Evolutionary conservation across 345 rosid genomes (phyloP), one percentile per base, ranked within the genome.

Genomic region (Microthlaspi erraticum): DNA sequence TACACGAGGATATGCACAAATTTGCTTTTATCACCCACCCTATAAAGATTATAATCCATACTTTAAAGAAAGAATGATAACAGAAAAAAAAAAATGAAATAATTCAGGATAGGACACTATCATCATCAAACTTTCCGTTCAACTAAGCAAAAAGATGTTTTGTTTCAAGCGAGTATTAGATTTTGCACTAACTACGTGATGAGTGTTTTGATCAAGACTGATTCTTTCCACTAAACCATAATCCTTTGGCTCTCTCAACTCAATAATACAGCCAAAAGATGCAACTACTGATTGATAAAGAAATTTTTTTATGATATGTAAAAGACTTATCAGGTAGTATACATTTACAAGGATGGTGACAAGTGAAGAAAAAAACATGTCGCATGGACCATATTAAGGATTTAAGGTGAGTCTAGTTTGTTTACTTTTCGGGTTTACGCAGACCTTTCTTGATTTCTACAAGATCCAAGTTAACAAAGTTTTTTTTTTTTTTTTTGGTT

Each of bases 91-190:
- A 18, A 5, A 45, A 46, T 5, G 33, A 38, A 61, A 61, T 61
- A 11, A 65, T 57, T 65, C 36, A 73, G 10, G 14, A 74, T 51
- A 52, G 49, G 68, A 74, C 78, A 74, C 68, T 59, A 43, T 52
- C 26, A n/a, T n/a, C n/a, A 43, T 67, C 63, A 44, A 74, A 43
- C 78, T 67, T 74, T 74, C 52, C 7, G 7, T 66, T 66, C 78
- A 74, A 74, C 73, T 74, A 66, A 50, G n/a, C 68, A 43, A 59
- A 74, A 74, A 66, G 68, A 66, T 20, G 66, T 33, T 53, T 72
- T 62, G 69, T 62, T 72, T 52, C 32, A 50, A 66, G 39, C 38
- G 33, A 66, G 17, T 48, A 64, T 66, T 73, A 65, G 51, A 73
- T 65, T 73, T 66, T 50, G 56, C 78, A 66, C 68, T 60, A 60